Percentiles rank a stretch among this genome's conserved stretches.
Evolutionary conservation across 2,329 filamentous ascomycete genomes (phyloP).

Genomic region (Alternaria panax): DNA sequence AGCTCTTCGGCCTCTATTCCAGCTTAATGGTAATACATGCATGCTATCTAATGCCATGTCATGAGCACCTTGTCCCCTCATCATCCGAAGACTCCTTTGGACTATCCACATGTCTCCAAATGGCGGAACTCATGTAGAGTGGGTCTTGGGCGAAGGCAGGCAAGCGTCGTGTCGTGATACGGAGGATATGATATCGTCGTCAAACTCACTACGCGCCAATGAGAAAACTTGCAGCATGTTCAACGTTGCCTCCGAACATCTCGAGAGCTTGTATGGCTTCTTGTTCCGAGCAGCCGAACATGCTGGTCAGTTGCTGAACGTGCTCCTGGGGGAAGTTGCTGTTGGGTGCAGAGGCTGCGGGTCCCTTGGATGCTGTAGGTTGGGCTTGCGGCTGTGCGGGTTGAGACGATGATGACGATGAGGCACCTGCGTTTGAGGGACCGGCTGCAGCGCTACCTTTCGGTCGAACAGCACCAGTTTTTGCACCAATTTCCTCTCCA

Average conservation of each 20-base stretch:
- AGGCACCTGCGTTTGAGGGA: slow-evolving; percentile 24
- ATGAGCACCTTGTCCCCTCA: slow-evolving; percentile 14
- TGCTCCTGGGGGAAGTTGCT: slow-evolving; percentile 65
- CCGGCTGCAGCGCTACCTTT: slow-evolving; percentile 51
- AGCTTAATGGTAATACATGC: slow-evolving; percentile 19
- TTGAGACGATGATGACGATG: slow-evolving; percentile 19
- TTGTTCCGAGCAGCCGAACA: slow-evolving; percentile 75
- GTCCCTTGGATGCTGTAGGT: slow-evolving; percentile 14
- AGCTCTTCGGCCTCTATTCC: not conserved
- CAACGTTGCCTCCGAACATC: slow-evolving; percentile 83
- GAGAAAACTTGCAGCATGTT: slow-evolving; percentile 84
- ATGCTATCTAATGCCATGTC: slow-evolving; percentile 9
- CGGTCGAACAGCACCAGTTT: slow-evolving; percentile 76
- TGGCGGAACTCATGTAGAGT: not conserved
- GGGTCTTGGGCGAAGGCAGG: not conserved
- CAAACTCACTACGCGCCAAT: slow-evolving; percentile 52
- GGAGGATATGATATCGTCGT: not conserved
- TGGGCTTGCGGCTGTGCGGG: slow-evolving; percentile 24
- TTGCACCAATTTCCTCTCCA: slow-evolving; percentile 86
- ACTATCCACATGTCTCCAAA: not conserved
- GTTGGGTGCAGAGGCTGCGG: slow-evolving; percentile 24
- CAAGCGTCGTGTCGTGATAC: not conserved
- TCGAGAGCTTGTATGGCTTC: slow-evolving; percentile 82
- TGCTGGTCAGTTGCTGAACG: slow-evolving; percentile 75
- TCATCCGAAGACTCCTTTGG: not conserved